phyloP scores from a whole-genome alignment of 2,329 filamentous ascomycete genomes.

The Cercospora canescens region DNA sequence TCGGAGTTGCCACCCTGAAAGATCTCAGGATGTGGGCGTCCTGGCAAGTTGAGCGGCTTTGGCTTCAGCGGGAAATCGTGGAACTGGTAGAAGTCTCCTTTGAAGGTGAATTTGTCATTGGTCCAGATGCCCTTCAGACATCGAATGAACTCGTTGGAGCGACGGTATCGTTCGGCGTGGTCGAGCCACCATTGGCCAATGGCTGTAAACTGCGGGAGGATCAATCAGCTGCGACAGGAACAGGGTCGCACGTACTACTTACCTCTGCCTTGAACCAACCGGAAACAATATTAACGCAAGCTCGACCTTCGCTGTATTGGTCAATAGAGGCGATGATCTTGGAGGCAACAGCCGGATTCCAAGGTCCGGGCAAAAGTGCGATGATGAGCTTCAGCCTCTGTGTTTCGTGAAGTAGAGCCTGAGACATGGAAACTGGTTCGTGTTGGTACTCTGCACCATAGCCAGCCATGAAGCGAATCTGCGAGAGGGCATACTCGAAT shows the following conservation, averaged over 20 bases:
- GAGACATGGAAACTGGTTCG: conserved; percentile 55
- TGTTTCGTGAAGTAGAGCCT: conserved; percentile 51
- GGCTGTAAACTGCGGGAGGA: conserved; percentile 41
- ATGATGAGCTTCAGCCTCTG: conserved; percentile 54
- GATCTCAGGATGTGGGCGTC: conserved; percentile 52
- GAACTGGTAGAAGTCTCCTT: conserved; percentile 56
- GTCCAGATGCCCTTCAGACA: conserved; percentile 56
- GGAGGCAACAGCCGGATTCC: conserved; percentile 54
- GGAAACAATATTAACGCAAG: conserved; percentile 55
- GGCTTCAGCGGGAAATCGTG: conserved; percentile 52
- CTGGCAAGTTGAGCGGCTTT: conserved; percentile 49
- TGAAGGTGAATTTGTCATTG: conserved; percentile 50
- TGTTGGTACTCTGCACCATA: conserved; percentile 49
- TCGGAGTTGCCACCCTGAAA: conserved; percentile 56
- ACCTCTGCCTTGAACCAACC: conserved; percentile 56
- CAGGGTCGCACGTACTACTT: neutral
- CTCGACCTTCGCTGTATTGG: conserved; percentile 52
- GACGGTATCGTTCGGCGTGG: conserved; percentile 54
- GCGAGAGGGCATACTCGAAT: conserved; percentile 54
- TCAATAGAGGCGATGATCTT: conserved; percentile 58
- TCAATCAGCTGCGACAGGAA: conserved; percentile 3
- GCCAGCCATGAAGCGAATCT: conserved; percentile 56
- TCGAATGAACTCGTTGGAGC: conserved; percentile 53
- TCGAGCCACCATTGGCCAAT: conserved; percentile 59
- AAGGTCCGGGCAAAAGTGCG: conserved; percentile 52